Evolutionary conservation across 2,329 filamentous ascomycete species (phyloP), one percentile per base, ranked within the genome.

Genomic region (Pleoardoris graminearum): DNA sequence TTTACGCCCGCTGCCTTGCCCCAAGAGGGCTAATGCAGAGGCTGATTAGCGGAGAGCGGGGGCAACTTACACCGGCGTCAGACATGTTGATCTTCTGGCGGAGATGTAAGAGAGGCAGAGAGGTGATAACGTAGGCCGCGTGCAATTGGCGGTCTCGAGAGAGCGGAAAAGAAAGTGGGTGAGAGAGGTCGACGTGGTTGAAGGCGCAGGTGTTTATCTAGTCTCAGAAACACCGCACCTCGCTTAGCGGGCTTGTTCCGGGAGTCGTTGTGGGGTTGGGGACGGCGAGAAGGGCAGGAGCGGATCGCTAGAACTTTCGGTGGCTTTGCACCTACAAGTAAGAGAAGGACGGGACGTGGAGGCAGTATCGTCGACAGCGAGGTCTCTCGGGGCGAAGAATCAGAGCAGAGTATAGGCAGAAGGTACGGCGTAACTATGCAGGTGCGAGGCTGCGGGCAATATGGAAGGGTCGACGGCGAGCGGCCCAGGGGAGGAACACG

Each of bases 41-140:
- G 33, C 14, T 5, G 7, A 36, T 17, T 7, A n/a, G 14, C 4
- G 14, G n/a, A 17, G 33, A 36, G 14, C 14, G 33, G 4, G 10
- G 22, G 11, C 8, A 48, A 47, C 44, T 47, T 47, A 47, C 44
- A 11, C 44, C 44, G 16, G 46, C 51, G 53, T 62, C 55, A 53
- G 66, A 60, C 66, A 68, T 68, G 33, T 17, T 48, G 51, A 36
- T 16, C 22, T 30, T 16, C 43, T 32, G n/a, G n/a, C n/a, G n/a
- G n/a, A n/a, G n/a, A n/a, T 37, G 41, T 39, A 14, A 11, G 25
- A 14, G 22, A 42, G 14, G 12, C 21, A 22, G 48, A 11, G 10
- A n/a, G 16, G 50, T 35, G 29, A 29, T 25, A 37, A 38, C 7
- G 37, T 19, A 41, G 35, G 5, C 17, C 5, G 30, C 14, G 25